A percentile compares a stretch with the other conserved stretches of the same genome.
Conservation (phyloP, 805 yeast species). For the Wickerhamomyces hampshirensis region DNA sequence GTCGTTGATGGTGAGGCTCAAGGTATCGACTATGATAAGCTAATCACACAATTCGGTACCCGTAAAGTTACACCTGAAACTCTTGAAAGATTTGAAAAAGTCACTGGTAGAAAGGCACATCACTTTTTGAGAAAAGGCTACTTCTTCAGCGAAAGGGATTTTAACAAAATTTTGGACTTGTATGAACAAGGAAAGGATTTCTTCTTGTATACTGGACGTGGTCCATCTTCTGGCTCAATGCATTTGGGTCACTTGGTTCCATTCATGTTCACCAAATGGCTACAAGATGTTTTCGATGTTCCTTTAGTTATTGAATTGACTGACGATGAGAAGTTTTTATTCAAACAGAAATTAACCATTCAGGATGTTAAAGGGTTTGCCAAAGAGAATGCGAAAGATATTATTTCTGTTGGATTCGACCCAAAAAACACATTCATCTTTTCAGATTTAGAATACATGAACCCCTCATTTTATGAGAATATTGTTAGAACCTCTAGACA, state of each 20-base stretch:
- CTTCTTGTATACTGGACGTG: conserved; percentile 95
- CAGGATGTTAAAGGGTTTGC: conserved; percentile 83
- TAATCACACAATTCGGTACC: conserved; percentile 86
- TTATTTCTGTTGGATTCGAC: conserved; percentile 90
- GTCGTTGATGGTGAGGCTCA: conserved; percentile 92
- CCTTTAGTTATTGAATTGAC: conserved; percentile 92
- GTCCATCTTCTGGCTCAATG: conserved; percentile 91
- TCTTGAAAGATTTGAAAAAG: conserved; percentile 64
- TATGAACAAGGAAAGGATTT: conserved; percentile 95
- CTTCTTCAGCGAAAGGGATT: conserved; percentile 89
- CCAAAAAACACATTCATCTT: conserved; percentile 94
- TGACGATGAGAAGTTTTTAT: conserved; percentile 94
- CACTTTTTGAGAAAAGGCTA: conserved; percentile 85
- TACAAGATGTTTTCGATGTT: conserved; percentile 95
- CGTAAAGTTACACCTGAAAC: conserved; percentile 64
- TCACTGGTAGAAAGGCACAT: conserved; percentile 91
- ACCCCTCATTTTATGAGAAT: conserved; percentile 89
- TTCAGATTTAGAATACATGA: conserved; percentile 90
- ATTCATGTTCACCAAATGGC: conserved; percentile 93
- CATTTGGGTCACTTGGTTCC: conserved; percentile 98
- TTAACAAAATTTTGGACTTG: conserved; percentile 69
- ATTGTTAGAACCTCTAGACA: conserved; percentile 90
- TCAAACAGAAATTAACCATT: conserved; percentile 85
- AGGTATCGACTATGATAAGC: conserved; percentile 86
- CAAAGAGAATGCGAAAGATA: conserved; percentile 82